These are phyloP conservation scores for Cardiospermum halicacabum DNA, from an alignment of 345 rosid species.

Conservation along the genomic window DNA sequence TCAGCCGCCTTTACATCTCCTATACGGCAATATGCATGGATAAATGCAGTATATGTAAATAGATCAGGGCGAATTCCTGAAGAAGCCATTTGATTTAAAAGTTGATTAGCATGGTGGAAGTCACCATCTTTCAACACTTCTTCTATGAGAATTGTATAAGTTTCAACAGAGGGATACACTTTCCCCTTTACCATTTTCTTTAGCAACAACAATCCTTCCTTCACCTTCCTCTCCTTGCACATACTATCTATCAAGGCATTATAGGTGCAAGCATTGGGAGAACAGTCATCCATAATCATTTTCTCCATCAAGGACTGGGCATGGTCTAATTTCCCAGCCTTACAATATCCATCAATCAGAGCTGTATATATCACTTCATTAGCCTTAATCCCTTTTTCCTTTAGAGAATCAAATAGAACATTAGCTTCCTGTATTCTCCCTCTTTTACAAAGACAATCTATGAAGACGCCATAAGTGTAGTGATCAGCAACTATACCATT, in stretches of 20 bases:
- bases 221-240: slow-evolving; percentile 46
- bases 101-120: slow-evolving; percentile 45
- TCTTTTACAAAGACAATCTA: slow-evolving; percentile 66
- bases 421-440: slow-evolving; percentile 67
- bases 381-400: slow-evolving; percentile 55
- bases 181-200: slow-evolving; percentile 52
- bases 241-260: slow-evolving; percentile 76
- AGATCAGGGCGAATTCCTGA: slow-evolving; percentile 63
- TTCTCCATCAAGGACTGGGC: slow-evolving; percentile 50
- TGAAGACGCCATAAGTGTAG: slow-evolving; percentile 61
- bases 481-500: slow-evolving; percentile 62
- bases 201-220: slow-evolving; percentile 43
- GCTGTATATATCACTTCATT: slow-evolving; percentile 82
- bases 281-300: slow-evolving; percentile 55
- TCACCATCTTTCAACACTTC: slow-evolving; percentile 57
- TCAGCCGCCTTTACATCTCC: slow-evolving; percentile 73
- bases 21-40: slow-evolving; percentile 54
- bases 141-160: slow-evolving; percentile 70
- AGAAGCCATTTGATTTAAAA: slow-evolving; percentile 49
- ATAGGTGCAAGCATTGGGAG: slow-evolving; percentile 60
- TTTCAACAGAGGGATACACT: slow-evolving; percentile 47
- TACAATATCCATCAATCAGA: slow-evolving; percentile 81
- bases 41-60: slow-evolving; percentile 64
- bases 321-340: slow-evolving; percentile 47
- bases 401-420: slow-evolving; percentile 58